Evolutionary conservation across 805 yeast species (phyloP).

Genomic region (Hemisphaericaspora nanyangensis): DNA sequence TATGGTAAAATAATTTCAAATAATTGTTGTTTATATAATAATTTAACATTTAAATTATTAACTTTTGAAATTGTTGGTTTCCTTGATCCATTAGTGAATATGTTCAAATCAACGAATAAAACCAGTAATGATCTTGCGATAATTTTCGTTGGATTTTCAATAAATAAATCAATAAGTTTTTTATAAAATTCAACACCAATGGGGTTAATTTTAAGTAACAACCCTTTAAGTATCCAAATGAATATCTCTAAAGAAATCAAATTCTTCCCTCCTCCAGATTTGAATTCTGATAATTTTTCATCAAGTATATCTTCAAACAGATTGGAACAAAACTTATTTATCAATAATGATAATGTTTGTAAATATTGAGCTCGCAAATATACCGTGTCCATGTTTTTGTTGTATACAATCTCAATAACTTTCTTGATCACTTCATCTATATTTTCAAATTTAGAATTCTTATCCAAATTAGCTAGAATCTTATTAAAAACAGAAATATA

Average conservation of each 20-base stretch:
- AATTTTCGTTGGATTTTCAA: constrained; percentile 25
- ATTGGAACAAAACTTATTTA: constrained; percentile 39
- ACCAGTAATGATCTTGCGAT: constrained; percentile 58
- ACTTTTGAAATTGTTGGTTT: constrained; percentile 39
- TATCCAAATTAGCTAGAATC: constrained; percentile 52
- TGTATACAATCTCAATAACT: constrained; percentile 9
- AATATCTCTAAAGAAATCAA: constrained; percentile 44
- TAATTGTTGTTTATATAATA: constrained; percentile 76
- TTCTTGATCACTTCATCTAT: constrained; percentile 5
- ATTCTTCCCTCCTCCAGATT: neutral
- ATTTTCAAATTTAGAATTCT: constrained; percentile 17
- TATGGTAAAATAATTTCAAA: constrained; percentile 58
- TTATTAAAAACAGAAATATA: constrained; percentile 41
- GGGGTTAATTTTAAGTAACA: constrained; percentile 54
- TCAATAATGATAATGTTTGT: constrained; percentile 49
- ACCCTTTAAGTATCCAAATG: constrained; percentile 72
- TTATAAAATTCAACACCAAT: constrained; percentile 22
- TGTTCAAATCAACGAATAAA: constrained; percentile 61
- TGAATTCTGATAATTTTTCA: neutral
- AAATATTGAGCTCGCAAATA: constrained; percentile 51
- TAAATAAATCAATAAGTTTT: constrained; percentile 20
- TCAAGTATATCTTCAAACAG: neutral
- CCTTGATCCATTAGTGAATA: constrained; percentile 45
- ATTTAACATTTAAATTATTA: constrained; percentile 54
- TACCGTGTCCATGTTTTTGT: constrained; percentile 13